Evolutionary conservation across 768 basidiomycete species (phyloP), one percentile per base, ranked within the genome.

Genomic region (Sporobolomyces pararoseus): DNA sequence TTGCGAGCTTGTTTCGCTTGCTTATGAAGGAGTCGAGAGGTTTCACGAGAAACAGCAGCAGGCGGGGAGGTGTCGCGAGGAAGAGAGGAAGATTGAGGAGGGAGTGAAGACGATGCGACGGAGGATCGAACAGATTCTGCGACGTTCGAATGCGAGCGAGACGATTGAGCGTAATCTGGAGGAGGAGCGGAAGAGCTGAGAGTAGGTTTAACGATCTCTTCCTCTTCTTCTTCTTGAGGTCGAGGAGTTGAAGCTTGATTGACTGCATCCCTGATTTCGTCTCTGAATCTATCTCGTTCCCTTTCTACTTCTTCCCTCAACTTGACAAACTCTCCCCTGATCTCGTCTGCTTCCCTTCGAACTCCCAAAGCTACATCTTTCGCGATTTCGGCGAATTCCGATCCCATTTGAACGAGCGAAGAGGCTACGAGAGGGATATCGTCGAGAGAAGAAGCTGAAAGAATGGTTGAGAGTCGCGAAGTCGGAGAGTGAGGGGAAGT

Each of bases 1-100:
- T 61, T 61, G 44, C 59, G 44, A 34, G 59, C 59, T 49, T 49
- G 59, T 34, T 61, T 61, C 59, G 59, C 59, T 35, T 61, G 46
- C 32, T 61, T 61, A 46, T 61, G 59, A 27, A 61, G 32, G 29
- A 61, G 29, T 49, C 59, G 44, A 49, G 59, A 16, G 3, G 59
- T 61, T 21, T 49, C 59, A 21, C 25, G 39, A 21, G 58, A 44
- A 42, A 59, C 59, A 7, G 44, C 29, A 23, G 46, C 14, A 49
- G 3, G 14, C 46, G 58, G 7, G 44, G 32, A 21, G 4, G 58
- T n/a, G n/a, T n/a, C n/a, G n/a, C n/a, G n/a, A 44, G 12, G 57
- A n/a, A 19, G 57, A 17, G 37, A 58, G 7, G 39, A 23, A 23
- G 37, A 25, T 7, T 39, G 34, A 9, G 58, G 27, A 17, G 21